Evolutionary conservation across 192 early-diverging fungal genomes (phyloP), one percentile per base, ranked within the genome.

Genomic region (Backusella sp.): DNA sequence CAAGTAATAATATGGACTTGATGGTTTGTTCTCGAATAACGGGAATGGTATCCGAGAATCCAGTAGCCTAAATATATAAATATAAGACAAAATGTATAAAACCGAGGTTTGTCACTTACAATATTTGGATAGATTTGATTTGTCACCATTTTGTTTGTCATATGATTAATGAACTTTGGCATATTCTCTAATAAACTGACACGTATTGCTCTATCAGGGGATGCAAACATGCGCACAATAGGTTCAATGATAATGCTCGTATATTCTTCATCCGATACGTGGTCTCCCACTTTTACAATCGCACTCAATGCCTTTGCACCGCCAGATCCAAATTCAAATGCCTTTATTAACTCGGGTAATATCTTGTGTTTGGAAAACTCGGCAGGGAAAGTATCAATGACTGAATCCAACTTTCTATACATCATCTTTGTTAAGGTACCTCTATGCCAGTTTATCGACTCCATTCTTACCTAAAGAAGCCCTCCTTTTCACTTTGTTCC

Each of bases 311-410:
- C 92, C 68, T 90, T 94, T 44, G 92, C 87, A 14, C 90, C 93
- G 35, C 90, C 88, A 78, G 91, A 89, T 42, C 92, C 94, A 81
- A 89, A 96, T 76, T 94, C 94, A 73, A 95, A 86, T 7, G 91
- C 84, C 32, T 96, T 92, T 23, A 96, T 85, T 26, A 99, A 86
- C 79, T 97, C 96, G 0, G 96, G 96, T 80, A 97, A 84, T 41
- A 99, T 92, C 84, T 99, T 99, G 87, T 96, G 91, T 71, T 92
- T 95, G 76, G 89, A 92, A 81, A 96, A 98, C 15, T 91, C 88
- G 21, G 79, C 73, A 35, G 96, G 96, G 70, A 96, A 95, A n/a
- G 85, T 79, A 19, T 92, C 93, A 17, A 97, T 85, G 1, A 87
- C 81, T 26, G 79, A 68, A 75, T 92, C 92, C 66, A 99, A 84